Evolutionary conservation across 1,284 basidiomycete species (phyloP), one percentile per base, ranked within the genome.

Genomic region (Puccinia brachypodii): DNA sequence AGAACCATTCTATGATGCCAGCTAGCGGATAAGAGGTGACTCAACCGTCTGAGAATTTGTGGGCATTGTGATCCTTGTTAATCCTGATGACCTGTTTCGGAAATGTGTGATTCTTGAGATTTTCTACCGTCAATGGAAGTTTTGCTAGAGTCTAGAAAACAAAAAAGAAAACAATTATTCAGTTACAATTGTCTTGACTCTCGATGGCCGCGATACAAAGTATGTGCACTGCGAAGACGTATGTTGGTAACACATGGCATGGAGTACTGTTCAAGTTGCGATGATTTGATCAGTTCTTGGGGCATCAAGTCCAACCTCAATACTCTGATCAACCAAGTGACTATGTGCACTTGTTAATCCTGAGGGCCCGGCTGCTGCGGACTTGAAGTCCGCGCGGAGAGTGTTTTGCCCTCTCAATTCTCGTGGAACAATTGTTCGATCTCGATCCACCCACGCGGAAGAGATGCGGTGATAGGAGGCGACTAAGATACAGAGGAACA

Each of bases 11-110:
- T n/a, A n/a, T 42, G 9, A 36, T 11, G 42, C 25, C 36, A 28
- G 56, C 13, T n/a, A 33, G 36, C 31, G 14, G n/a, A n/a, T 40
- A 33, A 56, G 56, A 4, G 44, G 16, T 14, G n/a, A 81, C 71
- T 64, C 71, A 73, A 81, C 79, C 60, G 36, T 81, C 71, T 36
- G 79, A 81, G 42, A 81, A 81, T 44, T 62, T 81, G 38, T 40
- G 38, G 9, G 60, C 71, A 28, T 74, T 81, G 22, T 42, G 47
- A 64, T 81, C 79, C 31, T 81, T 81, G 42, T 81, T 81, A 60
- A 81, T 81, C 38, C 79, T 69, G 36, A 81, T 36, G 19, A 81
- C 71, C 50, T 81, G 79, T 36, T 81, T 81, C 16, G 79, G 38
- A 81, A 81, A 81, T 31, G 79, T 62, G 60, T 74, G 60, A 74